Base-by-base conservation (phyloP, 2,329 filamentous ascomycete species). In the Colletotrichum camelliae region DNA sequence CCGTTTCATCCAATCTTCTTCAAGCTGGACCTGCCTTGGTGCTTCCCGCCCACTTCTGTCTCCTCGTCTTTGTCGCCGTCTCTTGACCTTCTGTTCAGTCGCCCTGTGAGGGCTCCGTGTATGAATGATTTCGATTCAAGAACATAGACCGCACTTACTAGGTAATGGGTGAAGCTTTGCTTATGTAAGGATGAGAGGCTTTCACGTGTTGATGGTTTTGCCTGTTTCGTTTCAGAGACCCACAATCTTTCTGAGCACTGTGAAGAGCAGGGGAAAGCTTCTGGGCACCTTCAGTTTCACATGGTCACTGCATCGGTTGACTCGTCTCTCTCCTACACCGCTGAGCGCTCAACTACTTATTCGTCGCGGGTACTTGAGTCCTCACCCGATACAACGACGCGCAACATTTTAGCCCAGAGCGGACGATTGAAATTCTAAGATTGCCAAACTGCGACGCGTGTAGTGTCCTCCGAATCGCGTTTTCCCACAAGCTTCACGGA, bases 1-100 rank as follows among this genome's bases (percentile, higher is more conserved):
- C 66, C 31, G 66, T 74, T 76, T 70, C 70, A 70, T 69, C 70
- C 33, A 33, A 16, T 31, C 35, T 55, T 21, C 48, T 52, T 52
- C 10, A 2, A 48, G 43, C 43, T 7, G 43, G 21, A 52, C 43
- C 9, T 52, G 5, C 43, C 43, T 12, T 52, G 10, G 10, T 52
- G 43, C 43, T 21, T 52, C 43, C 43, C 43, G 43, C 43, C 43
- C 43, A 52, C n/a, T 13, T 52, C 43, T n/a, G 39, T n/a, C 39
- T 52, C 43, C 8, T 52, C n/a, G 43, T 21, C n/a, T 52, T n/a
- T 52, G 12, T 21, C 43, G 43, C n/a, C 43, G 43, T 13, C n/a
- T 52, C 43, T 16, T 21, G n/a, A 7, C 12, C 43, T 52, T 52
- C 43, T 52, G 43, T 21, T 52, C 43, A 52, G 43, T n/a, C n/a